Percentiles rank a stretch among this genome's conserved stretches.
These are phyloP conservation scores for Kazachstania viticola DNA, from an alignment of 805 yeast species.

Conservation along the genomic window DNA sequence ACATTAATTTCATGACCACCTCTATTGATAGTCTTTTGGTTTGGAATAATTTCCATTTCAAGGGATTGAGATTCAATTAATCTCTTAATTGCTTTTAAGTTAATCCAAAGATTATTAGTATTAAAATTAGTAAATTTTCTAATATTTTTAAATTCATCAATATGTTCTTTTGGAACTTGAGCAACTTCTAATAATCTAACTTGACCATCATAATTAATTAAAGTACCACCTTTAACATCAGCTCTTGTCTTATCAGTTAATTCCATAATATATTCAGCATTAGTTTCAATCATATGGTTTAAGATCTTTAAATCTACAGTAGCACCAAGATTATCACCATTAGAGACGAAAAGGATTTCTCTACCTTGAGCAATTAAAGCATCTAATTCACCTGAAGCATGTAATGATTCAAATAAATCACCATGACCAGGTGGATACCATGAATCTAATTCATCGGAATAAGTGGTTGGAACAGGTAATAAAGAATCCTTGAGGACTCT, in stretches of 20 bases:
- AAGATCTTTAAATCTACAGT: conserved; percentile 88
- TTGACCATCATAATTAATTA: conserved; percentile 89
- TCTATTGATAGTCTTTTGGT: conserved; percentile 65
- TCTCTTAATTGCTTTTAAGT: conserved; percentile 86
- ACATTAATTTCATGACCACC: conserved; percentile 78
- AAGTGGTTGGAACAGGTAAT: conserved; percentile 80
- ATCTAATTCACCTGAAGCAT: conserved; percentile 86
- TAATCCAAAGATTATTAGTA: conserved; percentile 97
- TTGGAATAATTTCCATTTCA: conserved; percentile 91
- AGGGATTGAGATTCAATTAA: conserved; percentile 74
- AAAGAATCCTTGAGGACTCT: conserved; percentile 92
- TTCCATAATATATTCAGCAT: conserved; percentile 95
- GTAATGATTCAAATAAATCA: conserved; percentile 84
- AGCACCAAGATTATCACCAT: conserved; percentile 98
- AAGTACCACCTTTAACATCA: conserved; percentile 98
- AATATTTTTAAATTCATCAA: conserved; percentile 94
- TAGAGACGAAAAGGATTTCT: conserved; percentile 89
- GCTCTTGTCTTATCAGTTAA: conserved; percentile 98
- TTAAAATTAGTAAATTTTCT: conserved; percentile 97
- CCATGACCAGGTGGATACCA: conserved; percentile 99
- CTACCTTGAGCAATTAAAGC: conserved; percentile 83
- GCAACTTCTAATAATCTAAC: conserved; percentile 84
- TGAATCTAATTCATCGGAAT: conserved; percentile 61
- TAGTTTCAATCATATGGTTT: conserved; percentile 84
- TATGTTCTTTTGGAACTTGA: conserved; percentile 97